Percentiles rank a stretch among this genome's conserved stretches.
These are phyloP conservation scores for Amylocarpus encephaloides DNA, from an alignment of 2,329 filamentous ascomycete genomes.

Conservation along the genomic window DNA sequence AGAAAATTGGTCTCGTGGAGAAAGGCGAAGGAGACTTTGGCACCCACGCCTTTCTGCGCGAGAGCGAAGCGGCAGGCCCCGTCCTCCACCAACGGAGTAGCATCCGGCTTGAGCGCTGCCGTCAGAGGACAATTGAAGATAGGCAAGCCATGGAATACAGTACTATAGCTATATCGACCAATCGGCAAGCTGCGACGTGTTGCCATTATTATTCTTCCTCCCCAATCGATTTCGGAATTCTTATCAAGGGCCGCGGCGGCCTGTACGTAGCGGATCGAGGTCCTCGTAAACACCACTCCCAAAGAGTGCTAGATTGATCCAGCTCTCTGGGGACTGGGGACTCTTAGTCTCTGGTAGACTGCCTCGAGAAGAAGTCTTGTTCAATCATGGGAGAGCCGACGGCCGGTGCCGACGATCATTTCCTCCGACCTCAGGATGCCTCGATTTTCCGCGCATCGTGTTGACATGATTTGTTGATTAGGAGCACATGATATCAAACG, in stretches of 20 bases:
- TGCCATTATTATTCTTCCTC: background rate
- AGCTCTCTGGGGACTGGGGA: background rate
- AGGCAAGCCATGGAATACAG: background rate
- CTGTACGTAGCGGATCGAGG: background rate
- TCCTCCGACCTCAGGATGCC: background rate
- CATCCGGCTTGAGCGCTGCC: too few relatives aligned
- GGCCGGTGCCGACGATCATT: background rate
- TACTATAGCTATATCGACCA: background rate
- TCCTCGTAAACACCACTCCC: background rate
- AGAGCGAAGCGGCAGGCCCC: constrained; percentile 3
- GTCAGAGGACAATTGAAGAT: background rate
- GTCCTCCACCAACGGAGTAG: background rate
- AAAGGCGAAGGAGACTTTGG: background rate
- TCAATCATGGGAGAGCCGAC: background rate
- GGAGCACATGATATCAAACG: background rate
- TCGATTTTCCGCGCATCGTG: background rate
- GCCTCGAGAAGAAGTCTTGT: background rate
- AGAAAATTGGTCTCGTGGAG: constrained; percentile 3
- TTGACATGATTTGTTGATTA: background rate
- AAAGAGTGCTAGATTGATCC: too few relatives aligned
- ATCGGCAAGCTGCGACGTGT: background rate
- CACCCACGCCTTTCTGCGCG: background rate
- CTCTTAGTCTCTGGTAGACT: background rate
- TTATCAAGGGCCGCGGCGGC: constrained; percentile 5
- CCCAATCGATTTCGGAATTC: constrained; percentile 1